Conservation (phyloP, 495 filamentous ascomycete species). For the Penicillium silybi region DNA sequence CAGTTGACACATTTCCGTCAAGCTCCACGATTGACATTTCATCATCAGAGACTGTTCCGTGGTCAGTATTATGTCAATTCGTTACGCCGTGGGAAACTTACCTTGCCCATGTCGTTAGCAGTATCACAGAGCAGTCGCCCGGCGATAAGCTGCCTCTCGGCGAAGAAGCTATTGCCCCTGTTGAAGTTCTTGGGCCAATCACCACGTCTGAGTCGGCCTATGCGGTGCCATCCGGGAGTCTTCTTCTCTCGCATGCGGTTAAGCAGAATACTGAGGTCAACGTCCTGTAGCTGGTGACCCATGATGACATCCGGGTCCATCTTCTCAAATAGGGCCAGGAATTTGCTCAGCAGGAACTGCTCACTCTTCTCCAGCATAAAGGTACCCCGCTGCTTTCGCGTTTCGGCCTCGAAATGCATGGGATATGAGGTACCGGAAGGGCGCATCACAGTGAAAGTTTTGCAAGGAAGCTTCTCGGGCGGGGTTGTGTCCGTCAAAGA, state of each 20-base stretch:
- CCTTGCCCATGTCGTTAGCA: constrained; percentile 95
- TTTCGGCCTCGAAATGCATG: constrained; percentile 74
- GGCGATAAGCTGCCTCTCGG: constrained; percentile 82
- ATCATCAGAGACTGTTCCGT: constrained; percentile 94
- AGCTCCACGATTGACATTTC: constrained; percentile 95
- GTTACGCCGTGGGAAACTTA: too few species aligned
- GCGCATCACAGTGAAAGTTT: constrained; percentile 87
- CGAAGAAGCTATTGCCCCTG: constrained; percentile 83
- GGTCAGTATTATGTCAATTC: too few species aligned
- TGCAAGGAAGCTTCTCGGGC: constrained; percentile 80
- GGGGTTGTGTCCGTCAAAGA: constrained; percentile 82
- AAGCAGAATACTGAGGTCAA: constrained; percentile 88
- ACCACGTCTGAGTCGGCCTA: constrained; percentile 77
- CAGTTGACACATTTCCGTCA: constrained; percentile 93
- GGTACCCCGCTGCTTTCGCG: constrained; percentile 63
- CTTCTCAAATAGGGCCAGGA: constrained; percentile 80
- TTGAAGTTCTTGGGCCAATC: constrained; percentile 88
- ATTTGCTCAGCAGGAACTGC: constrained; percentile 74
- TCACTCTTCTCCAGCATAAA: constrained; percentile 81
- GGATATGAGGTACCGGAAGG: constrained; percentile 74
- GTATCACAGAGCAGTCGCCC: constrained; percentile 91
- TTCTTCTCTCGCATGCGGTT: constrained; percentile 86
- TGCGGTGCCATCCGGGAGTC: constrained; percentile 86
- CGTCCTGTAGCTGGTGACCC: constrained; percentile 94
- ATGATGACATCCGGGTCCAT: constrained; percentile 91